phyloP scores from a whole-genome alignment of 2,329 filamentous ascomycete genomes.

The Clonostachys sp. region DNA sequence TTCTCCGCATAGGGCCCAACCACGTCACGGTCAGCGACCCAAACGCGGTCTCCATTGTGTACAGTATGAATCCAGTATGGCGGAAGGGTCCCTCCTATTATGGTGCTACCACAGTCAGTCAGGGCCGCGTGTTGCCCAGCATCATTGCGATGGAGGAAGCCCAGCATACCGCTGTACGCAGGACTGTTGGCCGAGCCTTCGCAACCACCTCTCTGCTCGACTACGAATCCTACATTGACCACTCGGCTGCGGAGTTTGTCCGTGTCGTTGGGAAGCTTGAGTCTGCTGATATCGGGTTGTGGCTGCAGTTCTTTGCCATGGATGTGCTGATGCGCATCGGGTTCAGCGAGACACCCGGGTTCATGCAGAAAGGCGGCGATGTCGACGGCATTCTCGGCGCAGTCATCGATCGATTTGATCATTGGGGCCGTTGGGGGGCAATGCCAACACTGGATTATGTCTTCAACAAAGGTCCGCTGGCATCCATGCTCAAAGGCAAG shows the following conservation, averaged over 20 bases:
- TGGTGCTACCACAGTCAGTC: slow-evolving; percentile 2
- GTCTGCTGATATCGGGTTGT: slow-evolving; percentile 1
- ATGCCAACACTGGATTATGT: neutral
- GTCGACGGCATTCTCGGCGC: slow-evolving; percentile 2
- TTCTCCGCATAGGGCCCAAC: slow-evolving; percentile 9
- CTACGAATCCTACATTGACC: slow-evolving; percentile 3
- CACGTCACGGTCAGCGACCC: slow-evolving; percentile 8
- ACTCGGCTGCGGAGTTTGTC: neutral
- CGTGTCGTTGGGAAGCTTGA: neutral
- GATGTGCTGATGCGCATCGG: slow-evolving; percentile 3
- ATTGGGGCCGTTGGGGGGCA: slow-evolving; percentile 3
- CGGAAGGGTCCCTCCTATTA: slow-evolving; percentile 6
- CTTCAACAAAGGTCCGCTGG: slow-evolving; percentile 1
- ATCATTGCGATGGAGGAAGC: slow-evolving; percentile 3
- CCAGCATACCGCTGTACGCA: slow-evolving; percentile 3
- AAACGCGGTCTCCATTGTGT: slow-evolving; percentile 8
- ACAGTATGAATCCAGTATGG: slow-evolving; percentile 8
- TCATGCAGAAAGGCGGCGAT: slow-evolving; percentile 1
- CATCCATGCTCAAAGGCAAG: neutral
- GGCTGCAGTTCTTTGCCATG: slow-evolving; percentile 4
- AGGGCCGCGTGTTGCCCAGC: slow-evolving; percentile 1
- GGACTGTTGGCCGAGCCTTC: slow-evolving; percentile 3
- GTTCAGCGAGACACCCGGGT: slow-evolving; percentile 1
- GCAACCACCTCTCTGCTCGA: slow-evolving; percentile 3
- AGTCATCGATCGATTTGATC: slow-evolving; percentile 2